Conservation (phyloP, 441 rosid genomes). For the Populus hybrid region DNA sequence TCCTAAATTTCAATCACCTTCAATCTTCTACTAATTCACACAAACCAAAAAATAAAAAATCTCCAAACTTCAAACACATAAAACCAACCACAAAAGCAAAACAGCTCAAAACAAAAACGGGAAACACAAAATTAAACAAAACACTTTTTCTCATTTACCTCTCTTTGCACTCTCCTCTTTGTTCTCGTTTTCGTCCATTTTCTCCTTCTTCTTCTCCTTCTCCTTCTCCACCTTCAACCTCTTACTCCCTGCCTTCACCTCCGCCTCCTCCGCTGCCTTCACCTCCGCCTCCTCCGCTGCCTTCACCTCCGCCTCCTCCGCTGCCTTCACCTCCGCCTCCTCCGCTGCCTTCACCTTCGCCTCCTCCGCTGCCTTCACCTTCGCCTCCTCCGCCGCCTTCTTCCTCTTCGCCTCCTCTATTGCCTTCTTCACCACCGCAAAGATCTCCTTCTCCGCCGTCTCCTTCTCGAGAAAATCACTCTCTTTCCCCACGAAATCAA, state of each 20-base stretch:
- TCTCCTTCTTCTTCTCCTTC: slow-evolving; percentile 9
- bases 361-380: slow-evolving; percentile 5
- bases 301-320: slow-evolving; percentile 17
- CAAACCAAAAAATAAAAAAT: neutral
- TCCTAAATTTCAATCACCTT: neutral
- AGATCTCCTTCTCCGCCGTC: slow-evolving; percentile 59
- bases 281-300: slow-evolving; percentile 3
- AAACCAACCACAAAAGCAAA: neutral
- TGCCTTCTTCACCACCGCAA: slow-evolving; percentile 41
- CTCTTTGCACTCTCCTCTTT: neutral
- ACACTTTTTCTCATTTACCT: slow-evolving; percentile 8
- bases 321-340: slow-evolving; percentile 8
- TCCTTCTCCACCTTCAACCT: slow-evolving; percentile 16
- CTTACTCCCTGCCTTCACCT: neutral
- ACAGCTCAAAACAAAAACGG: neutral
- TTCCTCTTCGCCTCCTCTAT: slow-evolving; percentile 51
- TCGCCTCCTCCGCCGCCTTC: slow-evolving; percentile 23
- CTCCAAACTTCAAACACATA: neutral
- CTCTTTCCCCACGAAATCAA: slow-evolving; percentile 62
- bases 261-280: neutral
- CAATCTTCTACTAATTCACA: neutral
- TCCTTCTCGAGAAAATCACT: slow-evolving; percentile 56
- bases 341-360: neutral
- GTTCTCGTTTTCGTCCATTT: slow-evolving; percentile 19
- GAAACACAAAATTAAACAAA: neutral